Evolutionary conservation across 305 asterid genomes (phyloP).

Genomic region (Fraxinus baroniana): DNA sequence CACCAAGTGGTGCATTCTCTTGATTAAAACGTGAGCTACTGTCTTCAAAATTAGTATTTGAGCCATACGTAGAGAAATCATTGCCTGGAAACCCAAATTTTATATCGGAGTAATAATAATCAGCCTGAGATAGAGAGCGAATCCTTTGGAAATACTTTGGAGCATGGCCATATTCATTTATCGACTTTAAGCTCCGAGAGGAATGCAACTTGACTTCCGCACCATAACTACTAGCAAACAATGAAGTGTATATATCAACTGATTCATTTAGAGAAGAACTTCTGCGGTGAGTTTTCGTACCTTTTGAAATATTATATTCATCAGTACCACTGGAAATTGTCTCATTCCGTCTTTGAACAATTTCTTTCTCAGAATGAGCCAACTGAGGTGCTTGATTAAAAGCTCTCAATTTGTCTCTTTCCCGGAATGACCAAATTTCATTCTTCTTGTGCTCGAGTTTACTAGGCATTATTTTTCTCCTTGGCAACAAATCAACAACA

Average conservation of each 20-base stretch:
- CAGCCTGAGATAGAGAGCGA: conserved; percentile 51
- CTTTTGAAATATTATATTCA: conserved; percentile 18
- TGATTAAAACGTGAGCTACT: conserved; percentile 10
- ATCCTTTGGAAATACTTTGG: conserved; percentile 41
- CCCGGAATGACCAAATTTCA: conserved; percentile 54
- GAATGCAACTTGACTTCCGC: conserved; percentile 36
- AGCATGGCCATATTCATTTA: conserved; percentile 44
- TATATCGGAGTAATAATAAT: conserved; percentile 32
- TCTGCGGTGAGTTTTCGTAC: conserved; percentile 31
- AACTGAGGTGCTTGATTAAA: neutral
- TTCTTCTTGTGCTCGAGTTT: conserved; percentile 57
- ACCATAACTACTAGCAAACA: conserved; percentile 42
- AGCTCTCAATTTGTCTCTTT: conserved; percentile 22
- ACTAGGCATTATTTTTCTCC: conserved; percentile 43
- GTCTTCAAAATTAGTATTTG: conserved; percentile 19
- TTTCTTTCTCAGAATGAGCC: conserved; percentile 9
- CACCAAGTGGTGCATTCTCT: conserved; percentile 6
- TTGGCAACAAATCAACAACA: conserved; percentile 21
- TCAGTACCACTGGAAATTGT: conserved; percentile 14
- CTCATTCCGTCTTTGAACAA: neutral
- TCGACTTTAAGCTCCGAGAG: conserved; percentile 63
- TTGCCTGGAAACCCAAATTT: conserved; percentile 31
- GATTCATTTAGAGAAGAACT: conserved; percentile 69
- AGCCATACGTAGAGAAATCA: conserved; percentile 27
- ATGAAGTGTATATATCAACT: conserved; percentile 47